Evolutionary conservation across 1,284 basidiomycete species (phyloP).

Genomic region (Boletus coffeatus): DNA sequence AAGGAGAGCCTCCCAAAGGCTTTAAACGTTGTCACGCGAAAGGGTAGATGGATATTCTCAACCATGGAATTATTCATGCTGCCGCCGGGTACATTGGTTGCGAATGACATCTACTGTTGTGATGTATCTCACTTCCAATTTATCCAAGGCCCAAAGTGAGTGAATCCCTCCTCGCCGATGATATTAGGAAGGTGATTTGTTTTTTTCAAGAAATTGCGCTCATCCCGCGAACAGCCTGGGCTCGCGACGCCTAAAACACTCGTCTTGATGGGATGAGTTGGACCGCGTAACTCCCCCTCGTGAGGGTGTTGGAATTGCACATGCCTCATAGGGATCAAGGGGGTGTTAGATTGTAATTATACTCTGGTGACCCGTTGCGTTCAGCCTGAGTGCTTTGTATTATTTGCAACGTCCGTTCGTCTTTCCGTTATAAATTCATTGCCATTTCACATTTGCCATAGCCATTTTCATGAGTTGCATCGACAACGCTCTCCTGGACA

Average conservation of each 20-base stretch:
- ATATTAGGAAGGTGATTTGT: conserved; percentile 56
- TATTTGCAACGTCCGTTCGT: conserved; percentile 79
- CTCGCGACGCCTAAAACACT: conserved; percentile 72
- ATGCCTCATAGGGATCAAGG: conserved; percentile 81
- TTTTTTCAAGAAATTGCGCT: neutral
- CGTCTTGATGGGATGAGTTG: conserved; percentile 85
- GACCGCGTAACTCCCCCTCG: conserved; percentile 82
- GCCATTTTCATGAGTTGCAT: conserved; percentile 66
- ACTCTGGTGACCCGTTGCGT: conserved; percentile 1
- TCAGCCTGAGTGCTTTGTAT: conserved; percentile 61
- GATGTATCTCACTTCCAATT: conserved; percentile 83
- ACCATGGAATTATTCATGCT: conserved; percentile 72
- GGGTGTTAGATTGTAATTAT: conserved; percentile 8
- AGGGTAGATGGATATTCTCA: conserved; percentile 69
- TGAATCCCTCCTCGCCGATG: conserved; percentile 64
- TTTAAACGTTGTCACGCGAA: conserved; percentile 70
- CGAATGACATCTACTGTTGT: conserved; percentile 85
- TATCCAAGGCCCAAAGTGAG: conserved; percentile 84
- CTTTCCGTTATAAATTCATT: neutral
- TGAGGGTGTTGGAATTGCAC: conserved; percentile 87
- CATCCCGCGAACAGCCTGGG: conserved; percentile 37
- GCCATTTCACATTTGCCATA: conserved; percentile 24
- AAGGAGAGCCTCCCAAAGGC: conserved; percentile 57
- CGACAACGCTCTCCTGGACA: conserved; percentile 63
- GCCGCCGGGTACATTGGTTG: conserved; percentile 58